A percentile compares a stretch with the other conserved stretches of the same genome.
phyloP scores from a whole-genome alignment of 1,284 basidiomycete species.

The Microstroma glucosiphilum region DNA sequence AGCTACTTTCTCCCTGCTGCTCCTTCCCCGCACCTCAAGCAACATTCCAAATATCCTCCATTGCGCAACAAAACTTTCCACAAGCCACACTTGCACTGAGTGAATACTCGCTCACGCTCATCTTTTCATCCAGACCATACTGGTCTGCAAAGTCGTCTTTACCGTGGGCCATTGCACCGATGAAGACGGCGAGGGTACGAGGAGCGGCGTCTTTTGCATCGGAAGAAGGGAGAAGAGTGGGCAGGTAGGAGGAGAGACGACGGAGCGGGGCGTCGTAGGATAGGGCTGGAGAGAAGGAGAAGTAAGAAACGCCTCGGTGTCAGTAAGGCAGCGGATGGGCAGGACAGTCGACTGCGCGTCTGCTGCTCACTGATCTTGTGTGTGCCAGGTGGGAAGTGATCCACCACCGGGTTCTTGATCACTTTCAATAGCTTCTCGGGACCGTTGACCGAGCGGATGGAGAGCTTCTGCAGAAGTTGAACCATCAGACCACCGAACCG shows the following conservation, averaged over 20 bases:
- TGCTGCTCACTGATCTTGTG: constrained; percentile 63
- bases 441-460: constrained; percentile 89
- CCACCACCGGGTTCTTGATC: constrained; percentile 94
- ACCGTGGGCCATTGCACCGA: constrained; percentile 66
- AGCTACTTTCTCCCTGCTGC: too few relatives aligned
- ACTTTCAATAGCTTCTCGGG: constrained; percentile 94
- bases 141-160: constrained; percentile 91
- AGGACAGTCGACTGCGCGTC: too few relatives aligned
- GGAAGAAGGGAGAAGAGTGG: constrained; percentile 54
- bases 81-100: constrained; percentile 91
- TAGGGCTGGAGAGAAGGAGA: constrained; percentile 59
- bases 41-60: not conserved
- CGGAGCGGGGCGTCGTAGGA: constrained; percentile 76
- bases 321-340: not conserved
- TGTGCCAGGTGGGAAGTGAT: constrained; percentile 91
- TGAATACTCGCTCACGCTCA: constrained; percentile 89
- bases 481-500: constrained; percentile 96
- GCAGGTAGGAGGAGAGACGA: constrained; percentile 74
- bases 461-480: constrained; percentile 91
- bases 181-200: constrained; percentile 80
- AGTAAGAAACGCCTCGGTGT: not conserved
- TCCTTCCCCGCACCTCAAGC: too few relatives aligned
- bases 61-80: constrained; percentile 59
- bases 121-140: constrained; percentile 82
- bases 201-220: not conserved